These are phyloP conservation scores for Eucalyptus pauciflora DNA, from an alignment of 345 rosid genomes.

Conservation along the genomic window DNA sequence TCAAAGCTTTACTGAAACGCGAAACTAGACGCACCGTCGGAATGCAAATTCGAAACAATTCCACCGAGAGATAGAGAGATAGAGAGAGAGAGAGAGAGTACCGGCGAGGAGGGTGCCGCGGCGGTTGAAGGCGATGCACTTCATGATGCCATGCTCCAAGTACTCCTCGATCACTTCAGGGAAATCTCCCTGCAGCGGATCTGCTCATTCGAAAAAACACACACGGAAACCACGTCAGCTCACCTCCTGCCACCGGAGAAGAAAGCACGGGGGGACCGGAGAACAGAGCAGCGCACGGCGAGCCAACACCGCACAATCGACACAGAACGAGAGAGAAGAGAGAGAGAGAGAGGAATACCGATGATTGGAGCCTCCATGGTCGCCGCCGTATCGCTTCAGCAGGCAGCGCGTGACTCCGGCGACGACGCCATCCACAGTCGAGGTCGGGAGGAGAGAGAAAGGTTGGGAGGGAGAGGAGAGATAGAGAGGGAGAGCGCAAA, in stretches of 20 bases:
- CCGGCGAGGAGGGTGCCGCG: constrained; percentile 98
- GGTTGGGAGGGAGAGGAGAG: neutral
- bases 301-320: neutral
- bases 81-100: constrained; percentile 1
- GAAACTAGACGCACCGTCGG: neutral
- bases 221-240: neutral
- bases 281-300: neutral
- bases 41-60: neutral
- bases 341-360: constrained; percentile 12
- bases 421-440: neutral
- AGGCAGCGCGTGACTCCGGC: neutral
- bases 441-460: neutral
- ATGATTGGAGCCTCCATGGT: constrained; percentile 53
- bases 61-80: neutral
- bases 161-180: constrained; percentile 98
- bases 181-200: constrained; percentile 98
- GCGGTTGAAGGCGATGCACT: constrained; percentile 93
- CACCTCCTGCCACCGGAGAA: neutral
- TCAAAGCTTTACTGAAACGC: neutral
- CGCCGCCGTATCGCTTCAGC: neutral
- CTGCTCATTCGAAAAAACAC: constrained; percentile 4
- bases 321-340: neutral
- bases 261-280: neutral
- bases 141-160: constrained; percentile 87
- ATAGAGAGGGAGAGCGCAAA: neutral